Conservation (phyloP, 1,284 basidiomycete genomes). For the Microbotryum saponariae region DNA sequence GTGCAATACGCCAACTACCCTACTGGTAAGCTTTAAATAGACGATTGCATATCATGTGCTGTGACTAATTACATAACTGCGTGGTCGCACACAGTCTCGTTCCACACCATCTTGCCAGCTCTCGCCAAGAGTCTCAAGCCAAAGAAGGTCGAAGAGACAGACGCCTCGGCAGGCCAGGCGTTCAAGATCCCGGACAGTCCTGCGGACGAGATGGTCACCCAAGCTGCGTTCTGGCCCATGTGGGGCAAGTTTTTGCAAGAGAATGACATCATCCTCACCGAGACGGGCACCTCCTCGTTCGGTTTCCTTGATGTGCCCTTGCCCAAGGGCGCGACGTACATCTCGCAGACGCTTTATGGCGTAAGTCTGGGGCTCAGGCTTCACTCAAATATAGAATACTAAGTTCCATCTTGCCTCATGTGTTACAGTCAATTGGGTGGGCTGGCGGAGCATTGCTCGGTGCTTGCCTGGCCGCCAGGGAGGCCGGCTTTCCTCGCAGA, state of each 20-base stretch:
- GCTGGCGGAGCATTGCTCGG: slow-evolving; percentile 63
- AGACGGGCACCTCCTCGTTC: slow-evolving; percentile 64
- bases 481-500: slow-evolving; percentile 49
- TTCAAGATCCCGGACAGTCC: slow-evolving; percentile 21
- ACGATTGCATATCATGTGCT: too few relatives aligned
- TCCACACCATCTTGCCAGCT: slow-evolving; percentile 39
- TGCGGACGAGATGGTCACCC: slow-evolving; percentile 39
- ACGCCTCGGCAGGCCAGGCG: slow-evolving; percentile 9
- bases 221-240: slow-evolving; percentile 72
- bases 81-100: slow-evolving; percentile 15
- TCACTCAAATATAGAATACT: background rate
- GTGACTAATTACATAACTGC: too few relatives aligned
- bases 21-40: background rate
- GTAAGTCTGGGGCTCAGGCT: background rate
- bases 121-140: slow-evolving; percentile 51
- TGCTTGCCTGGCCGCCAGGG: slow-evolving; percentile 66
- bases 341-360: slow-evolving; percentile 53
- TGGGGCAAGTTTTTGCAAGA: slow-evolving; percentile 67
- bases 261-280: slow-evolving; percentile 60
- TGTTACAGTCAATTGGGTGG: slow-evolving; percentile 82
- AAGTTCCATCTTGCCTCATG: slow-evolving; percentile 33
- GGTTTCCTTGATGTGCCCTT: slow-evolving; percentile 68
- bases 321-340: slow-evolving; percentile 57
- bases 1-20: slow-evolving; percentile 27
- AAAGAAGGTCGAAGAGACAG: slow-evolving; percentile 42